Evolutionary conservation across 2,329 filamentous ascomycete species (phyloP), one percentile per base, ranked within the genome.

Genomic region (Colletotrichum scovillei): DNA sequence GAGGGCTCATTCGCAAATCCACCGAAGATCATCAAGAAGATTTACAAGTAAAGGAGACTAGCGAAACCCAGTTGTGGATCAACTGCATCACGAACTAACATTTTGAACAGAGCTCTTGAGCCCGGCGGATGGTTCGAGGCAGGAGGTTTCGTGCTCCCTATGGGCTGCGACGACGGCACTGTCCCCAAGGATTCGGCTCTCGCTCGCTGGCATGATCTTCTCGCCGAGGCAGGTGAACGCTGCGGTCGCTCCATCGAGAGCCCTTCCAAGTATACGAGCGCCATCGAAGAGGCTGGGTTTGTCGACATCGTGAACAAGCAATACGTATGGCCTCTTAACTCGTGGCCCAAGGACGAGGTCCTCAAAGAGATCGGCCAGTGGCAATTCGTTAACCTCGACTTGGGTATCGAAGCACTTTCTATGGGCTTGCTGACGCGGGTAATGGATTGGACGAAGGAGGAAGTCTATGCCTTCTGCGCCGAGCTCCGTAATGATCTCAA

Each of bases 361-460:
- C 35, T 75, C 14, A 77, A 74, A 26, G 67, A 71, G 24, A 57
- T 73, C 22, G 71, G 62, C 0, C n/a, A 22, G 3, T 73, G 67
- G 67, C 55, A 78, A 8, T 69, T 76, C 22, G 78, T 80, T 26
- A 82, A 82, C 52, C 77, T 82, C 22, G 42, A 72, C 55, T 74
- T 71, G 46, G 82, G 81, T 3, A 76, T 80, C 32, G 80, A 84
- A 76, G 78, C 78, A 5, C 79, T 84, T 42, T 78, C 76, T 9
- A 74, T 84, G 59, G 82, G 80, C 4, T 74, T 83, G 14, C 80
- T 83, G 63, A 85, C 83, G 3, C 79, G 81, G 9, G 79, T 78
- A 42, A 72, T 84, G 35, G 79, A 79, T 19, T 84, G 82, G 82
- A 77, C 62, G n/a, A 63, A 76, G 11, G 80, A 79, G 11, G 78